Evolutionary conservation across 148 eudicot genomes (phyloP), one percentile per base, ranked within the genome.

Genomic region (Diospyros lotus): DNA sequence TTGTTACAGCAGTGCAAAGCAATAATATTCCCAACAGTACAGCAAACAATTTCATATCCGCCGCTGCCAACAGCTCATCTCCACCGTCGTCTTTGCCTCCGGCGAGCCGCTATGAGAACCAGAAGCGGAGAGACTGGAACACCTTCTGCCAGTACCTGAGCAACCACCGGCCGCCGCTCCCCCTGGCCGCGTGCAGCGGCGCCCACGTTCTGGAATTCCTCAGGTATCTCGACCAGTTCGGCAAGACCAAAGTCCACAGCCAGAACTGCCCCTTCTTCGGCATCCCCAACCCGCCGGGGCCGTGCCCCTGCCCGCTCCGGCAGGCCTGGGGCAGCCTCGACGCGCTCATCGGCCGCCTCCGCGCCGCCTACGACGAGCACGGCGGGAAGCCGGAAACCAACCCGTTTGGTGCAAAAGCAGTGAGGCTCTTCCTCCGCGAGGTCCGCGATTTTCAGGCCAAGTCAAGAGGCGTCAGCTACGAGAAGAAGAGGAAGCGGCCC

Each of bases 161-260:
- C 1, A 88, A 84, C 86, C 91, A 88, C 84, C 75, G 89, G 8
- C 91, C 91, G 0, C 91, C 91, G 9, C 77, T 88, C 60, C 18
- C 87, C 0, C 78, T 88, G 9, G 8, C 86, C 28, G 81, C 84
- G 7, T 88, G 91, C 74, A 84, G 87, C 17, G 89, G 91, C 2
- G 91, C 91, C 72, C 89, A 88, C 64, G 91, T 88, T 44, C 82
- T 88, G 38, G 89, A 88, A 66, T 88, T 88, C 71, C 79, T 88
- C 4, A 74, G 87, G 2, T 88, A 88, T 76, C 58, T 88, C 0
- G 91, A 88, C 69, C 71, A 68, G 2, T 68, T 68, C 71, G 71
- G 71, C 0, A 68, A 68, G 15, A 68, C 71, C 43, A 68, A 68
- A 6, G 56, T 68, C 56, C 71, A 68, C 71, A 39, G 50, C 71